Evolutionary conservation across 2,329 filamentous ascomycete genomes (phyloP), one percentile per base, ranked within the genome.

Genomic region (Purpureocillium lavendulum): DNA sequence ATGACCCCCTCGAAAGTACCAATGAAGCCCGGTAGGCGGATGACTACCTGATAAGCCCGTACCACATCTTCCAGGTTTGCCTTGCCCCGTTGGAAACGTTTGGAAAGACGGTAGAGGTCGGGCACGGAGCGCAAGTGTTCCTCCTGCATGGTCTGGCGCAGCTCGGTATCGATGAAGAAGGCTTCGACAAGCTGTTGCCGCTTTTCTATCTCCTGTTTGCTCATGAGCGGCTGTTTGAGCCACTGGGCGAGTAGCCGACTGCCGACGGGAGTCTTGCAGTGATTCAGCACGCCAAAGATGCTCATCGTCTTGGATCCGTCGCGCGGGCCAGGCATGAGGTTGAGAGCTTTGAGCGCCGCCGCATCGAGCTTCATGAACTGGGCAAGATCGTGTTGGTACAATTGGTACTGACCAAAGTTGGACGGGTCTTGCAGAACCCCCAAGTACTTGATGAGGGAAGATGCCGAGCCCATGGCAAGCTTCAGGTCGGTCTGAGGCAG

Each of bases 331-430:
- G 92, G 94, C 89, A 98, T 97, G 30, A 98, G 74, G 53, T 98
- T 98, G 39, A 98, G 73, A 1, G 92, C 92, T 54, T 94, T 90
- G 33, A 98, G 69, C 1, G 92, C 92, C 1, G 92, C 87, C 1
- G 94, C 88, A 61, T 98, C 92, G 4, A 98, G 73, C 64, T 96
- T 98, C 92, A 98, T 98, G 60, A 87, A 98, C 54, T 98, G 89
- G 2, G 89, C 83, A 33, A 98, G 67, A 56, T 98, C 92, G 61
- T 98, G 92, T 62, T 98, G 92, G 56, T 97, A 98, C 13, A 98
- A 75, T 59, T 90, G 87, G 56, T 94, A 98, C 57, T 98, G 90
- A 3, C 94, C 92, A 60, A 96, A 97, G 62, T 98, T 98, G 40
- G 86, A 87, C 1, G 86, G 70, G 57, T 98, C 92, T 24, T 92